Evolutionary conservation across 1,284 basidiomycete genomes (phyloP).

Genomic region (Hymenochaete sp.): DNA sequence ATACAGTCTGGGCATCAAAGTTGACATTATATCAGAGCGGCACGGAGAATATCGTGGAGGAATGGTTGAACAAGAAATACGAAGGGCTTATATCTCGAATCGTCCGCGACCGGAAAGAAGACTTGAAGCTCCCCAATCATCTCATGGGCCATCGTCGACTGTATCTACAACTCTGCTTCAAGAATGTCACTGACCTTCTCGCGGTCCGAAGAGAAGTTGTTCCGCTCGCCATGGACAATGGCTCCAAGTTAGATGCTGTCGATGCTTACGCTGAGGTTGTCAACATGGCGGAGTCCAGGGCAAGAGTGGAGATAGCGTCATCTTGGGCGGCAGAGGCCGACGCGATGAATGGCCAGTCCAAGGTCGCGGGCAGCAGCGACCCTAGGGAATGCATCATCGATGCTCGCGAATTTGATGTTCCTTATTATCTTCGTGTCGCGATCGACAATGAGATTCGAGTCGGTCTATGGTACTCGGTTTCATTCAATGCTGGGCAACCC

Average conservation of each 20-base stretch:
- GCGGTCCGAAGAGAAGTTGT: constrained; percentile 81
- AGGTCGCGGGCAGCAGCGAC: constrained; percentile 55
- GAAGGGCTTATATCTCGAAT: constrained; percentile 81
- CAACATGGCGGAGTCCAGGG: constrained; percentile 54
- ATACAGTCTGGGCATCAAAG: neutral
- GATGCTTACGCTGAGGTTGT: constrained; percentile 99
- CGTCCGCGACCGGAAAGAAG: constrained; percentile 82
- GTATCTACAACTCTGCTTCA: constrained; percentile 85
- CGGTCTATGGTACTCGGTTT: constrained; percentile 92
- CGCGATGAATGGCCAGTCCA: constrained; percentile 28
- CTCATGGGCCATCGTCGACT: constrained; percentile 85
- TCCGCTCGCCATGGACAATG: constrained; percentile 84
- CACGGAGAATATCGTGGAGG: constrained; percentile 87
- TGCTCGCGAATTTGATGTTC: constrained; percentile 93
- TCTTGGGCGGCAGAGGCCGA: constrained; percentile 51
- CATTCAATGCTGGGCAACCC: constrained; percentile 77
- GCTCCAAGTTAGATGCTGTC: constrained; percentile 90
- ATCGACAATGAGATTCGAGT: constrained; percentile 98
- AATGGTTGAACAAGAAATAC: constrained; percentile 92
- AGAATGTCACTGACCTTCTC: constrained; percentile 89
- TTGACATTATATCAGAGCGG: constrained; percentile 47
- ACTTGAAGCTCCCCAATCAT: constrained; percentile 93
- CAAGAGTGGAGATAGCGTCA: constrained; percentile 64
- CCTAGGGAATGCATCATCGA: constrained; percentile 90
- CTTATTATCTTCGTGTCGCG: constrained; percentile 95